phyloP scores from a whole-genome alignment of 2,329 filamentous ascomycete species.

The Lachnellula subtilissima region DNA sequence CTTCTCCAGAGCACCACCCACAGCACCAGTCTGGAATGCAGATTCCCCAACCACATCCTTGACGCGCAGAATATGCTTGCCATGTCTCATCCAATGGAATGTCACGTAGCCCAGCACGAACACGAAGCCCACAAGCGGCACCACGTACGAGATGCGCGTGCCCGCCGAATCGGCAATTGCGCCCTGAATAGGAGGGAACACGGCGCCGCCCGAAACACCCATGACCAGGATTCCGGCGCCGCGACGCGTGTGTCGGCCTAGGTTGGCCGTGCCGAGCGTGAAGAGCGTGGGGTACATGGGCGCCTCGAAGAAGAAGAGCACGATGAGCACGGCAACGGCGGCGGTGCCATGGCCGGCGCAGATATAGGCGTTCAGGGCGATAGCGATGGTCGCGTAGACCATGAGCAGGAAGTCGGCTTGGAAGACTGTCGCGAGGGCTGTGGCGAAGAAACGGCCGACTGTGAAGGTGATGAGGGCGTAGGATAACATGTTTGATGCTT shows the following conservation, averaged over 20 bases:
- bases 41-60: constrained; percentile 28
- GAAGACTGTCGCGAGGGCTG: constrained; percentile 40
- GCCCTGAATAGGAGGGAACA: constrained; percentile 68
- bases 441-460: constrained; percentile 65
- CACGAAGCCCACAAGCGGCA: constrained; percentile 40
- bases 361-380: constrained; percentile 36
- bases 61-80: constrained; percentile 29
- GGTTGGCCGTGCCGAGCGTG: constrained; percentile 68
- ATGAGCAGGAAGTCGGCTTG: constrained; percentile 50
- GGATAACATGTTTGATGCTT: constrained; percentile 64
- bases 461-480: constrained; percentile 71
- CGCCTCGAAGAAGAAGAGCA: constrained; percentile 73
- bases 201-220: constrained; percentile 68
- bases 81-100: constrained; percentile 32
- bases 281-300: constrained; percentile 81
- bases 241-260: constrained; percentile 72
- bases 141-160: constrained; percentile 40
- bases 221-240: constrained; percentile 68
- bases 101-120: constrained; percentile 33
- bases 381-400: constrained; percentile 55
- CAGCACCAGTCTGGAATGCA: constrained; percentile 16
- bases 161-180: constrained; percentile 52
- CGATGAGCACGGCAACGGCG: constrained; percentile 58
- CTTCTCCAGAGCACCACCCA: constrained; percentile 21
- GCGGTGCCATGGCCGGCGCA: constrained; percentile 33